Evolutionary conservation across 1,284 basidiomycete species (phyloP).

Genomic region (Cutaneotrichosporon cavernicola): DNA sequence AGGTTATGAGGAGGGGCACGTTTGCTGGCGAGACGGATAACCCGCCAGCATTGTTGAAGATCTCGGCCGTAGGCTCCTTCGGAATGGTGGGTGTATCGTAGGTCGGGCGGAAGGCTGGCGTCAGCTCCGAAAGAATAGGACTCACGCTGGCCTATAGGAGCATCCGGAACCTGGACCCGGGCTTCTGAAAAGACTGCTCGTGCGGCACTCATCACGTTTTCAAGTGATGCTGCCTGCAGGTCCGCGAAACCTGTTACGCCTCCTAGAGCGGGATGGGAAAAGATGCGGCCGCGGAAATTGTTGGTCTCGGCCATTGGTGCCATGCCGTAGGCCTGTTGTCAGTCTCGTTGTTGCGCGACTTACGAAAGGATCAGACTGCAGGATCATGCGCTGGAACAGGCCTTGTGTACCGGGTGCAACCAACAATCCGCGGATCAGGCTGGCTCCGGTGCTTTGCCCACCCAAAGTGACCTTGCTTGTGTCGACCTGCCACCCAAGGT

Average conservation of each 20-base stretch:
- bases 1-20: constrained; percentile 65
- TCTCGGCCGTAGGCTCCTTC: constrained; percentile 60
- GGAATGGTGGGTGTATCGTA: constrained; percentile 35
- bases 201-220: constrained; percentile 60
- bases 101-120: constrained; percentile 43
- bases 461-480: constrained; percentile 69
- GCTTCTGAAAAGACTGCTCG: constrained; percentile 48
- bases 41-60: constrained; percentile 62
- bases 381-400: constrained; percentile 69
- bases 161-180: constrained; percentile 16
- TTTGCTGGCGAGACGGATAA: constrained; percentile 61
- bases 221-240: constrained; percentile 58
- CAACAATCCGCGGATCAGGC: constrained; percentile 70
- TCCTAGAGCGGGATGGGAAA: constrained; percentile 53
- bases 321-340: constrained; percentile 63
- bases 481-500: constrained; percentile 69
- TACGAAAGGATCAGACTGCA: constrained; percentile 70
- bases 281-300: constrained; percentile 61
- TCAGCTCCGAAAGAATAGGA: constrained; percentile 7
- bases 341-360: constrained; percentile 48
- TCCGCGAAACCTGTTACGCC: constrained; percentile 53
- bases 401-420: constrained; percentile 64
- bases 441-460: constrained; percentile 83
- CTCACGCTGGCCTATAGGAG: constrained; percentile 37
- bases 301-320: constrained; percentile 60